phyloP scores from a whole-genome alignment of 2,329 filamentous ascomycete genomes.

The Dactylella cylindrospora region DNA sequence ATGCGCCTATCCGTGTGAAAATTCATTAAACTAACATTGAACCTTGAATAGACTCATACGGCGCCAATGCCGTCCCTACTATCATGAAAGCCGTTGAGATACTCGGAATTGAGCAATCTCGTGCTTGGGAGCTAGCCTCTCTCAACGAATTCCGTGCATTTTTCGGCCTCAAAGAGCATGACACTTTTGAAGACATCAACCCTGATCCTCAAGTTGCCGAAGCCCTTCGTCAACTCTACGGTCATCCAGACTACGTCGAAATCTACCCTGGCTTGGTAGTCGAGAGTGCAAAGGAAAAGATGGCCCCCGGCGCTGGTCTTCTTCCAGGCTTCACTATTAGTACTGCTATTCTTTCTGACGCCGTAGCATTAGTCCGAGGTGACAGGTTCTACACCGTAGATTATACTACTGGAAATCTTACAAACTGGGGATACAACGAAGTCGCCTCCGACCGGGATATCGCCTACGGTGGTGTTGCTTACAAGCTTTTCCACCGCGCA shows the following conservation, averaged over 20 bases:
- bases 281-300: slow-evolving; percentile 60
- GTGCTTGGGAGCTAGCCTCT: slow-evolving; percentile 63
- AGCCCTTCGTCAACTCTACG: slow-evolving; percentile 62
- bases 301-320: slow-evolving; percentile 59
- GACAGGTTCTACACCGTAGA: slow-evolving; percentile 63
- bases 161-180: slow-evolving; percentile 62
- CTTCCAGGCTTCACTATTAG: slow-evolving; percentile 60
- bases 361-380: slow-evolving; percentile 61
- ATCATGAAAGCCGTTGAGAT: slow-evolving; percentile 64
- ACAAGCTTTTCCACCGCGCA: slow-evolving; percentile 56
- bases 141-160: slow-evolving; percentile 67
- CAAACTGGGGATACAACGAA: slow-evolving; percentile 56
- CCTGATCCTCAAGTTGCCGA: slow-evolving; percentile 60
- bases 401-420: slow-evolving; percentile 54
- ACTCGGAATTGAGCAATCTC: slow-evolving; percentile 63
- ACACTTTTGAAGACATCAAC: slow-evolving; percentile 63
- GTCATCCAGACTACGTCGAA: slow-evolving; percentile 67
- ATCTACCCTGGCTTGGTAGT: slow-evolving; percentile 68
- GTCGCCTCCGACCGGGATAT: slow-evolving; percentile 52
- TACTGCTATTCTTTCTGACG: slow-evolving; percentile 62
- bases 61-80: slow-evolving; percentile 57
- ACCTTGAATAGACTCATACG: slow-evolving; percentile 25
- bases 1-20: too few relatives aligned
- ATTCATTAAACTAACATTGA: too few relatives aligned
- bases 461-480: slow-evolving; percentile 55